These are phyloP conservation scores for Scedosporium boydii DNA, from an alignment of 2,329 filamentous ascomycete species.

Conservation along the genomic window DNA sequence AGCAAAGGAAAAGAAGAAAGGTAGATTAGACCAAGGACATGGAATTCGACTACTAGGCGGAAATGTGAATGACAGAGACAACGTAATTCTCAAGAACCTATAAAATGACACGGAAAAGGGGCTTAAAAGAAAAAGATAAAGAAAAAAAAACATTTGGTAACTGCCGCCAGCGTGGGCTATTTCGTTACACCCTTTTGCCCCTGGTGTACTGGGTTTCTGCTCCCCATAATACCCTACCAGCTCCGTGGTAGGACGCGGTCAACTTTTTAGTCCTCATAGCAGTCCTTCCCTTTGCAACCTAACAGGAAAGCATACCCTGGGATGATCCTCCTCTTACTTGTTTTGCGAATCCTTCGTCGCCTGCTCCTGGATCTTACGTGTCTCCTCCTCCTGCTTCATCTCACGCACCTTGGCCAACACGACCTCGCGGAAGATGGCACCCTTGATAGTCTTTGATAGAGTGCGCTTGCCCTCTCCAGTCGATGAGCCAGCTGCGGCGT, in stretches of 20 bases:
- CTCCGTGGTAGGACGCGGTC: no score
- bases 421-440: slow-evolving; percentile 85
- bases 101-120: neutral
- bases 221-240: no score
- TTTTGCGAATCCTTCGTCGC: slow-evolving; percentile 38
- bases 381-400: slow-evolving; percentile 79
- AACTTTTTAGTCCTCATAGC: no score
- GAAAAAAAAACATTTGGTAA: neutral
- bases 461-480: slow-evolving; percentile 22
- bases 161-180: neutral
- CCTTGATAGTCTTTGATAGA: slow-evolving; percentile 42
- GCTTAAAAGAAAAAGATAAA: neutral
- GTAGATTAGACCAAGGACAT: no score
- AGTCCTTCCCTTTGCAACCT: no score
- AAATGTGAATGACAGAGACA: no score
- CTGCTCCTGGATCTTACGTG: slow-evolving; percentile 55
- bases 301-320: no score
- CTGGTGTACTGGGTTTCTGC: neutral
- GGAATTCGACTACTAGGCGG: no score
- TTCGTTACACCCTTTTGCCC: neutral
- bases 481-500: slow-evolving; percentile 14
- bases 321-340: neutral
- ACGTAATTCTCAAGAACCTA: neutral
- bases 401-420: slow-evolving; percentile 89
- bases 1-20: no score